Evolutionary conservation across 768 basidiomycete species (phyloP), one percentile per base, ranked within the genome.

Genomic region (Leccinum subtestaceum): DNA sequence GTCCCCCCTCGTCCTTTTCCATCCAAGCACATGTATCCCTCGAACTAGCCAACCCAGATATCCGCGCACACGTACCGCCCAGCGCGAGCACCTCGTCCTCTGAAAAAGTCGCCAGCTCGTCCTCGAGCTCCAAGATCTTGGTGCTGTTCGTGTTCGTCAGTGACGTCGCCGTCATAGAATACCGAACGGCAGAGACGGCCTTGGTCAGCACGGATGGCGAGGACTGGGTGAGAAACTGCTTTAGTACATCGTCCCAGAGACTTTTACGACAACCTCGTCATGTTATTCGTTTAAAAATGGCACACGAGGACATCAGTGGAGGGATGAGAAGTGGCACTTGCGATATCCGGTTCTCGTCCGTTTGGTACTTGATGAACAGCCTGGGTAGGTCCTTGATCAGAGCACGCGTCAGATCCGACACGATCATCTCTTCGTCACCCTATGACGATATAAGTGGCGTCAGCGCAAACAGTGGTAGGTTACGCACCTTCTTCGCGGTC

Each of bases 1-100:
- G n/a, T n/a, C n/a, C n/a, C n/a, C 68, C 27, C 87, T 92, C 94
- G 63, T 90, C 87, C 65, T 95, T 93, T 63, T 98, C 95, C 75
- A 95, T 87, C 83, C 89, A 89, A 0, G 77, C 72, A 0, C 83
- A 83, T 77, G 95, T 80, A 70, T 97, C 90, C 40, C 90, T 79
- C 47, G 81, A 80, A 3, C 85, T 83, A 38, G 81, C 80, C 59
- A 98, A 73, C 10, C 86, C 82, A 12, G 82, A 79, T 38, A 97
- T 71, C 15, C 97, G 83, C 4, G 87, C 80, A 58, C 92, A 85
- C 48, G 89, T 80, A 2, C 88, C 85, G 49, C 81, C 80, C 1
- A 98, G 76, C 0, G 84, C 77, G 5, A 88, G 21, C 21, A 23
- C 21, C 21, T 23, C 21, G 21, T 23, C 21, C 21, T 23, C 21